These are phyloP conservation scores for Gracilaria domingensis DNA, from an alignment of 23 red algal genomes.

Conservation along the genomic window DNA sequence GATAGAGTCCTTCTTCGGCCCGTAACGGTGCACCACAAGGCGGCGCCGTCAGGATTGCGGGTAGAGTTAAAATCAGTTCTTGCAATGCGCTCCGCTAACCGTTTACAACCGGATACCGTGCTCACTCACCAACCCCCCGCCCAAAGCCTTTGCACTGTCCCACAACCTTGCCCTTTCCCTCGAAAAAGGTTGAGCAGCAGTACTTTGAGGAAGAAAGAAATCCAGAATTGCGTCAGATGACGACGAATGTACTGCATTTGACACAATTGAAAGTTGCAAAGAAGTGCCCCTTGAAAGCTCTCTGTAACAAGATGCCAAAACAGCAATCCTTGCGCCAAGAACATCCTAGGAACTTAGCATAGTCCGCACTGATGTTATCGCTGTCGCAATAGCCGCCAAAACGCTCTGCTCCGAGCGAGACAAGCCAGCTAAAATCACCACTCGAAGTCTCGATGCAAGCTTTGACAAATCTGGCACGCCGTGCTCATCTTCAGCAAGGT, in stretches of 20 bases:
- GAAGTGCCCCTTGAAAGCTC: constrained; percentile 26
- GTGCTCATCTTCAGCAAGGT: constrained; percentile 4
- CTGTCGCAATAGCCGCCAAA: constrained; percentile 51
- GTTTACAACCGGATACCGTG: constrained; percentile 37
- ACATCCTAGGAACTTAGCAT: constrained; percentile 62
- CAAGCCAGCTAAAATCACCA: constrained; percentile 48
- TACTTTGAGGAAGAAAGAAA: constrained; percentile 32
- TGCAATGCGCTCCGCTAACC: constrained; percentile 65
- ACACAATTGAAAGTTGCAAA: constrained; percentile 45
- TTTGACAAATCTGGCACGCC: constrained; percentile 43
- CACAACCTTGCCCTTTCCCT: constrained; percentile 34
- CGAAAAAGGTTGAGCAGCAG: not conserved
- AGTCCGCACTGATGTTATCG: constrained; percentile 4
- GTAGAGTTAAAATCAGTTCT: constrained; percentile 50
- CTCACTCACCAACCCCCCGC: constrained; percentile 77
- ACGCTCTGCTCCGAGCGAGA: constrained; percentile 52
- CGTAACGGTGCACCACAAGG: constrained; percentile 72
- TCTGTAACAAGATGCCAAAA: constrained; percentile 52
- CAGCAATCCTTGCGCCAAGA: constrained; percentile 42
- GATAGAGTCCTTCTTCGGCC: constrained; percentile 51
- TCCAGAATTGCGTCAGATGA: constrained; percentile 74
- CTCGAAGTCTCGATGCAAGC: constrained; percentile 29
- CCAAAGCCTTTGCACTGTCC: constrained; percentile 45
- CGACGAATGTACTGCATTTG: constrained; percentile 74
- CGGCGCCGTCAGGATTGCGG: constrained; percentile 67